Base-by-base conservation (phyloP, 2,329 filamentous ascomycete species). In the Penicillium sp. region DNA sequence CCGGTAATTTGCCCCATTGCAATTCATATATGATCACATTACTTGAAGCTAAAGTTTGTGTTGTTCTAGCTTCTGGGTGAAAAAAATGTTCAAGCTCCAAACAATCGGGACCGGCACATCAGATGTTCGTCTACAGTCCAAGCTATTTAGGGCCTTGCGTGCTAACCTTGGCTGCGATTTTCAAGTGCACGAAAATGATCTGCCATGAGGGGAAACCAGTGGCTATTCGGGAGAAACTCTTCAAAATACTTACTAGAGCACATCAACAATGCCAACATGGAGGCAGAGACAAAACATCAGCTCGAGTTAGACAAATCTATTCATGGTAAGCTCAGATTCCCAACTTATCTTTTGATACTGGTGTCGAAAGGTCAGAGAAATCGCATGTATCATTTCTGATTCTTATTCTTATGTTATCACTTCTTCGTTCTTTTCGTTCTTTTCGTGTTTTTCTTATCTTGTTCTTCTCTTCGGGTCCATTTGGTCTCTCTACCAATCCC, bases 161-260 rank as follows among this genome's bases (percentile, higher is more conserved):
- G n/a, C n/a, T n/a, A n/a, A n/a, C n/a, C n/a, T n/a, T 13, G 6
- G 13, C 9, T 43, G 19, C 22, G 12, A 28, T n/a, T 9, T 6
- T 26, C 15, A 21, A 72, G 70, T 61, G 61, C 42, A 64, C 58
- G 39, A 67, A 68, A 49, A 69, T 72, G 63, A 74, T 76, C 51
- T 75, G 72, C 48, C 74, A 77, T 50, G 72, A 76, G 56, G 71
- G 70, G 6, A 76, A 76, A 54, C 74, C 74, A n/a, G 74, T 76
- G 22, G 74, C 74, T 17, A 71, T 76, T 41, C 68, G 73, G 22
- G 73, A 77, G 56, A 74, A 75, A 52, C 57, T 77, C 8, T 76
- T 75, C 62, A 74, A 75, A 53, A 75, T 77, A 46, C 64, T 77
- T 45, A 76, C 72, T 34, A 71, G 65, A 41, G 74, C 74, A 41